phyloP scores from a whole-genome alignment of 768 basidiomycete genomes.

The Flagelloscypha sp. region DNA sequence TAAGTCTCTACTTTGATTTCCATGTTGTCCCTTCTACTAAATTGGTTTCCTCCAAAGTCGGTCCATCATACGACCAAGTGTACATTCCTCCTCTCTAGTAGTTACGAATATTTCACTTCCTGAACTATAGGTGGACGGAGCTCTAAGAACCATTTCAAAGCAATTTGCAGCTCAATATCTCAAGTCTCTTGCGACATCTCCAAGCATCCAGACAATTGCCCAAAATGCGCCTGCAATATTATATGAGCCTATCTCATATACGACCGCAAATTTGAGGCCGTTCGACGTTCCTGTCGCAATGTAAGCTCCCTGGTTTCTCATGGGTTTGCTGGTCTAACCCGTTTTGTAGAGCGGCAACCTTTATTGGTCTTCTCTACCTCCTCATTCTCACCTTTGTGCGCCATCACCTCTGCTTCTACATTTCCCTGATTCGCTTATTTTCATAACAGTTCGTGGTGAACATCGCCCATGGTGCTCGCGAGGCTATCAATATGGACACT shows the following conservation, averaged over 20 bases:
- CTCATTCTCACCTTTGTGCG: conserved; percentile 19
- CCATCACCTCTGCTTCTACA: background rate
- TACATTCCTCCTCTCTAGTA: conserved; percentile 15
- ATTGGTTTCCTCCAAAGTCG: conserved; percentile 8
- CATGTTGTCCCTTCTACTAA: conserved; percentile 7
- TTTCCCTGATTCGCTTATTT: conserved; percentile 1
- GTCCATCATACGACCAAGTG: conserved; percentile 10
- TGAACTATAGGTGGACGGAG: no score
- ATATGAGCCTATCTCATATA: conserved; percentile 29
- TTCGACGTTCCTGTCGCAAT: conserved; percentile 41
- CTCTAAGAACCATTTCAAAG: conserved; percentile 19
- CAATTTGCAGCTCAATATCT: conserved; percentile 22
- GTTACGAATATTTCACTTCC: no score
- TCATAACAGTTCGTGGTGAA: conserved; percentile 16
- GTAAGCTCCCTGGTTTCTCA: conserved; percentile 16
- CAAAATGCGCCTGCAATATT: conserved; percentile 30
- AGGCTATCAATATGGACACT: conserved; percentile 29
- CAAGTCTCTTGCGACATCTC: conserved; percentile 8
- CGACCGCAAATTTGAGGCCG: conserved; percentile 33
- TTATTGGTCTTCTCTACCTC: conserved; percentile 29
- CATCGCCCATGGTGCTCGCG: conserved; percentile 24
- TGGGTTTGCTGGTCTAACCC: background rate
- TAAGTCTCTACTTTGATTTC: conserved; percentile 18
- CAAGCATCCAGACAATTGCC: conserved; percentile 17
- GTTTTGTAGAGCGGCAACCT: conserved; percentile 20